Evolutionary conservation across 345 rosid genomes (phyloP), one percentile per base, ranked within the genome.

Genomic region (Anacardium occidentale): DNA sequence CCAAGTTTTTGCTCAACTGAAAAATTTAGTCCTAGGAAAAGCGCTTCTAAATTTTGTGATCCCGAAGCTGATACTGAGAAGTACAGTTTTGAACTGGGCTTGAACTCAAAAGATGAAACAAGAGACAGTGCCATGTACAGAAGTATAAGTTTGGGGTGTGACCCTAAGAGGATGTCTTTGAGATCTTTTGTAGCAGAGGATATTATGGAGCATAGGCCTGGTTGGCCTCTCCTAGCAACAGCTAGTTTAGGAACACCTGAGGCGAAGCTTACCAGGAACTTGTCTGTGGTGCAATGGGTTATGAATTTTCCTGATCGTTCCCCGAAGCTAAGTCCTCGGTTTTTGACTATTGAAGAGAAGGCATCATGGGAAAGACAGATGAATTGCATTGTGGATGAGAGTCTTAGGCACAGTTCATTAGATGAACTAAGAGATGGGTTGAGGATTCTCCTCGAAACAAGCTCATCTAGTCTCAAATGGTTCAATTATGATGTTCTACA

Each of bases 241-340:
- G 75, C 83, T 52, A 81, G 69, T 77, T 76, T 78, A 22, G 84
- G 63, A 58, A 51, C 71, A 77, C 86, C 85, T 29, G 61, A 73
- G 76, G 77, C 78, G 25, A 58, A 50, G 59, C 80, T 80, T 1
- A 71, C 80, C 14, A 83, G 88, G 81, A 77, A 80, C 10, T 44
- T 83, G 68, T 87, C 99, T 17, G 97, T 89, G 37, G 96, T 89
- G 29, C 84, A 89, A 73, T 95, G 99, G 99, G 91, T 86, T 14
- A 87, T 95, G 96, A 87, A 75, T 83, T 83, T 89, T 32, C 99
- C 98, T 25, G 81, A 77, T 70, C 88, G 98, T 69, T 86, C 90
- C 53, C 80, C 86, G 0, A 68, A 70, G 68, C 79, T 75, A 32
- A 77, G 5, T 77, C 77, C 76, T 66, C 58, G 24, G 70, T 69